Evolutionary conservation across 768 basidiomycete species (phyloP), one percentile per base, ranked within the genome.

Genomic region (Pholiota conissans): DNA sequence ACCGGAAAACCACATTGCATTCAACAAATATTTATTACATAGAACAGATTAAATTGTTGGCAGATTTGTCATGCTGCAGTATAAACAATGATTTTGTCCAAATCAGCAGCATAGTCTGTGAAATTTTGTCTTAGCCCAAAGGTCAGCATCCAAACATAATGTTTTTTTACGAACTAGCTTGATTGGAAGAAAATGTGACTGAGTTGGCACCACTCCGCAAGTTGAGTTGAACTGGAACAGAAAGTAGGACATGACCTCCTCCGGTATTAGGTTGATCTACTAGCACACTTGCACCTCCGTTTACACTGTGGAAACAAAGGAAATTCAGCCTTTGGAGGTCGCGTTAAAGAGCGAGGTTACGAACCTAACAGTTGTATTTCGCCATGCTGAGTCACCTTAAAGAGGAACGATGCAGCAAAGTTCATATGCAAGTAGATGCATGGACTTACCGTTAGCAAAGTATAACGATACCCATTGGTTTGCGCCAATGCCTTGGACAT

Each of bases 81-180:
- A 65, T 84, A 86, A 2, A 87, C 84, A 28, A 85, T 71, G 62
- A 86, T 83, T 70, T 79, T 84, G 70, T 85, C 84, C 35, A 85
- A 71, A 62, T 86, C 84, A 10, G 74, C 84, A 13, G 83, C 84
- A 66, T 79, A 85, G 61, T 73, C 83, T 84, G 64, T 29, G n/a
- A 37, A 53, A 46, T 30, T 42, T 26, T 35, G 29, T n/a, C n/a
- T n/a, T n/a, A n/a, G n/a, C n/a, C n/a, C n/a, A n/a, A n/a, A n/a
- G n/a, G 46, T 52, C 29, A 52, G 46, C 45, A 48, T 27, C 7
- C 10, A 14, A 18, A 6, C 35, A 35, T 24, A 5, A 42, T 51
- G 13, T 9, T n/a, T 34, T 10, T 16, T 8, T 5, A 61, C 82
- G 70, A 64, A 84, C 80, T 83, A 55, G 67, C 75, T 67, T 85